phyloP scores from a whole-genome alignment of 768 basidiomycete genomes.

The Termitomyces sp. region DNA sequence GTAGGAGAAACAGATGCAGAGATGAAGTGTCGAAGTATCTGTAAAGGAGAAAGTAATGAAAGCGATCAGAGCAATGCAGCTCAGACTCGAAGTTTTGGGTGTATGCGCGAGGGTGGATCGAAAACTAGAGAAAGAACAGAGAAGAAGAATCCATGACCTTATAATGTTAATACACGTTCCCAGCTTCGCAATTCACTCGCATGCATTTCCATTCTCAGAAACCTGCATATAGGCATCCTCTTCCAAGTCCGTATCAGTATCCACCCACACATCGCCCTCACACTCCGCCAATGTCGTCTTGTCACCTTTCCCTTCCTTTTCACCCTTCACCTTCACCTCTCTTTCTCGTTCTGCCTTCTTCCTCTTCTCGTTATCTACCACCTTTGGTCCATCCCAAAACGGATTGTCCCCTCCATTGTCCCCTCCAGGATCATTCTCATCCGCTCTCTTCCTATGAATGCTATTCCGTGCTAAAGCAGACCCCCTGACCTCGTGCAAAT shows the following conservation, averaged over 20 bases:
- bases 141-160: background rate
- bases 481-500: slow-evolving; percentile 56
- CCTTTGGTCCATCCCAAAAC: slow-evolving; percentile 5
- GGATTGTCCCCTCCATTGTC: slow-evolving; percentile 5
- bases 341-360: background rate
- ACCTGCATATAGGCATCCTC: background rate
- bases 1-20: background rate
- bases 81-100: background rate
- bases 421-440: slow-evolving; percentile 5
- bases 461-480: background rate
- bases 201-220: background rate
- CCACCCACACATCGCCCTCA: slow-evolving; percentile 16
- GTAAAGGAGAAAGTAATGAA: background rate
- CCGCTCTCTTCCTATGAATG: background rate
- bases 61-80: background rate
- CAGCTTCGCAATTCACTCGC: background rate
- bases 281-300: background rate
- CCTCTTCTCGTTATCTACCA: background rate
- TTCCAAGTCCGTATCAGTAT: slow-evolving; percentile 13
- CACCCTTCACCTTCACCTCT: background rate
- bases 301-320: background rate
- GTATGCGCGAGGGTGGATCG: background rate
- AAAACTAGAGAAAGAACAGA: too few species aligned
- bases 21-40: background rate
- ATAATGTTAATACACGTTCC: background rate